Base-by-base conservation (phyloP, 306 rosid genomes). In the Fragaria ananassa region DNA sequence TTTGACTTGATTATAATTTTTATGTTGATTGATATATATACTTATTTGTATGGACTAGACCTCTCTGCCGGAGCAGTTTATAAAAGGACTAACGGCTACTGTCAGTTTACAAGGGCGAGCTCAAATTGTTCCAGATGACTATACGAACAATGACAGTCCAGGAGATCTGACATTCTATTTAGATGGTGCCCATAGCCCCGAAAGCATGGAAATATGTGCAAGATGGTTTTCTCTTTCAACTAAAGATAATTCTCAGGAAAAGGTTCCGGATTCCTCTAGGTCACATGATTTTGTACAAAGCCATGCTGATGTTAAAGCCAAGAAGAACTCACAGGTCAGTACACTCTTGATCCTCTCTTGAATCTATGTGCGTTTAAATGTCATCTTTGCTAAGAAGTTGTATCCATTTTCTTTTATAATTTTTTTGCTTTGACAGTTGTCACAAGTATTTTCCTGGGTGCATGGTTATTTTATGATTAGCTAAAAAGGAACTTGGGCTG, bases 111-210 rank as follows among this genome's bases (percentile, higher is more conserved):
- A 95, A 87, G 98, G 98, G 68, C 88, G 98, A 80, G 98, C 97
- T 79, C 98, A 95, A 78, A 89, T 92, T 78, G 91, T 95, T 69
- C 81, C 86, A 58, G 97, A 94, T 79, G 80, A 47, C 85, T 79
- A 35, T 66, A 27, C 72, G 74, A 75, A 78, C 83, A 81, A 44
- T 49, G 90, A 87, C 80, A 78, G 54, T 70, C 78, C 86, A 45
- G 87, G 87, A 77, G 90, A 87, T 70, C 91, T 92, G 67, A 83
- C 87, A 53, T 95, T 95, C 86, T 92, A 84, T 85, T 73, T 95
- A 85, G 98, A 95, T 75, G 98, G 97, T 76, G 98, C 98, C 64
- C 98, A 95, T 85, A 95, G 97, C 81, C 97, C 97, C 44, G 97
- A 95, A 88, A 95, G 97, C 83, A 77, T 95, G 91, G 97, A 90